Conservation (phyloP, 257 asterid genomes). For the Solanum dulcamara region DNA sequence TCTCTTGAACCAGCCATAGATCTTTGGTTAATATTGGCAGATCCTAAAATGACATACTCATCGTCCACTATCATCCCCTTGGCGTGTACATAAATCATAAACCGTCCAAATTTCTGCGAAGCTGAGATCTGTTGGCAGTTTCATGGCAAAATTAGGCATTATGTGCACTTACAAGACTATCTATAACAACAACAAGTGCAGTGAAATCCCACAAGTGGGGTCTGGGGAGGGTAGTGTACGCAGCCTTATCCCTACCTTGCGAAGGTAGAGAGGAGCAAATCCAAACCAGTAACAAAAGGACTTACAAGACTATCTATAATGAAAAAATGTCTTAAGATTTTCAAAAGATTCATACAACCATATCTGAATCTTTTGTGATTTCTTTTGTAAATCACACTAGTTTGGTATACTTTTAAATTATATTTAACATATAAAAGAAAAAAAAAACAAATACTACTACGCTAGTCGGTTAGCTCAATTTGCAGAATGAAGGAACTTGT, state of each 20-base stretch:
- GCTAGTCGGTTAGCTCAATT: no score
- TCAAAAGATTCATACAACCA: not conserved
- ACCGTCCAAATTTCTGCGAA: slow-evolving; percentile 43
- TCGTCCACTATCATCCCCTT: slow-evolving; percentile 86
- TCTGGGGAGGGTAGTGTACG: no score
- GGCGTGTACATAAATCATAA: slow-evolving; percentile 79
- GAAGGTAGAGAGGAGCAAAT: not conserved
- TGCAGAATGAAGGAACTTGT: no score
- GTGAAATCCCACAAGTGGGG: no score
- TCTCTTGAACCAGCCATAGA: slow-evolving; percentile 90
- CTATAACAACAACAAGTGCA: not conserved
- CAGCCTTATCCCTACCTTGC: not conserved
- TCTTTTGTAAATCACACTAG: not conserved
- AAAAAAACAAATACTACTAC: not conserved
- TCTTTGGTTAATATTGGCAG: slow-evolving; percentile 77
- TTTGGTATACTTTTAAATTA: not conserved
- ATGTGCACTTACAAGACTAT: not conserved
- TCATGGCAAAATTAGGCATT: not conserved
- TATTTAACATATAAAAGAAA: not conserved
- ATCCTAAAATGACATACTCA: slow-evolving; percentile 65
- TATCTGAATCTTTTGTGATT: not conserved
- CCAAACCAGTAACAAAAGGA: not conserved
- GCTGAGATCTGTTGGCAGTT: slow-evolving; percentile 19
- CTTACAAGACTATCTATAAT: not conserved
- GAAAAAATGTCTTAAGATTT: not conserved